Conservation (phyloP, 768 basidiomycete species). For the Boletus speciosus region DNA sequence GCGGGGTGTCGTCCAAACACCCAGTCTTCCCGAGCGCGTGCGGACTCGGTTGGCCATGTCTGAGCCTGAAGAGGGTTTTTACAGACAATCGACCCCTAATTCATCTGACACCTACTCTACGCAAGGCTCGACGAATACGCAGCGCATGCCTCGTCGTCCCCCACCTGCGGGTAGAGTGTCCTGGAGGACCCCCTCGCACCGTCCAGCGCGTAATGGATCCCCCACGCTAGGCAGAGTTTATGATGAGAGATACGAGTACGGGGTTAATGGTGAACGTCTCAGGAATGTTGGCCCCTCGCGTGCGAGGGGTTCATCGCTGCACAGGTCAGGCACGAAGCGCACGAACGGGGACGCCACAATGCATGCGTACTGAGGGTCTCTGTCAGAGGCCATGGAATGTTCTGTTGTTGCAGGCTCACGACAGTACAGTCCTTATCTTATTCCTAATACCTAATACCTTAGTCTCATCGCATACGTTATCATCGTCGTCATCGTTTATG, state of each 20-base stretch:
- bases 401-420: too few species aligned
- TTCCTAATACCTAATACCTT: too few species aligned
- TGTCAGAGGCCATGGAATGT: too few species aligned
- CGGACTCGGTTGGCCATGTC: conserved; percentile 7
- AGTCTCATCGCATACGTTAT: too few species aligned
- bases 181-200: neutral
- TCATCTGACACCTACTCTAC: neutral
- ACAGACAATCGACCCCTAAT: neutral
- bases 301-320: neutral
- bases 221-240: neutral
- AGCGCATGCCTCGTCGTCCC: neutral
- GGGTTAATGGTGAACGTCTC: neutral
- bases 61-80: neutral
- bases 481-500: too few species aligned
- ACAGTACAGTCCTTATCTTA: too few species aligned
- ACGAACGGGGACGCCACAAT: neutral
- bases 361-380: neutral
- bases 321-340: neutral
- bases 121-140: neutral
- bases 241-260: neutral
- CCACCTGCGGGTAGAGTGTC: neutral
- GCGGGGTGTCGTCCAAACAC: conserved; percentile 4
- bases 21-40: conserved; percentile 4
- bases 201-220: neutral
- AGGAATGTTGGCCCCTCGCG: neutral